Evolutionary conservation across 2,329 filamentous ascomycete genomes (phyloP), one percentile per base, ranked within the genome.

Genomic region (Arthrobotrys entomopaga): DNA sequence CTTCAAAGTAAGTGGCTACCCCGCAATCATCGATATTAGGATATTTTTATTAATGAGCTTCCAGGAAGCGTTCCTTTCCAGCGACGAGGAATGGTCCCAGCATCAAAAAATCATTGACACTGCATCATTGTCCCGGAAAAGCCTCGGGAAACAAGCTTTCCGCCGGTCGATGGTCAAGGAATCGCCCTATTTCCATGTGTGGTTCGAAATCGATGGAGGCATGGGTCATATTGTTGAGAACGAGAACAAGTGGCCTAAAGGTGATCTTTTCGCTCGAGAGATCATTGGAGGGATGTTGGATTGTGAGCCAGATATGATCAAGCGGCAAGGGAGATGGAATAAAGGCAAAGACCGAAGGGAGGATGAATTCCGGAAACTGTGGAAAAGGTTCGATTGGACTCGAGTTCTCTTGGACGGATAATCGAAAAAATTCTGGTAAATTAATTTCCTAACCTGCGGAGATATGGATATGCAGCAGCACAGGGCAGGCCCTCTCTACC

Each of bases 151-250:
- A 79, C 82, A 86, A 61, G 93, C 95, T 0, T 99, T 99, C 81
- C 86, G 94, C 0, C 86, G 89, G 66, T 90, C 87, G 19, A 84
- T 99, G 74, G 92, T 91, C 11, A 97, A 96, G 83, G 94, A 99
- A 83, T 94, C 96, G 91, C 94, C 96, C 0, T 99, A 99, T 81
- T 99, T 99, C 79, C 95, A 99, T 81, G 94, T 90, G 19, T 99
- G 94, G 93, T 98, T 98, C 80, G 87, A 88, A 60, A 84, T 99
- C 0, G 93, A 99, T 80, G 95, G 95, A 1, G 95, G 95, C 0
- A 82, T 99, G 77, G 95, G 92, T 0, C 95, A 99, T 81, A 85
- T 99, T 7, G 91, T 99, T 0, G 95, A 99, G 82, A 91, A 99
- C 78, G 84, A 88, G 26, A 86, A 88, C 56, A 85, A 89, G 58